A percentile compares a stretch with the other conserved stretches of the same genome.
phyloP scores from a whole-genome alignment of 164 flowering plant genomes.

The Tetrastigma voinierianum region DNA sequence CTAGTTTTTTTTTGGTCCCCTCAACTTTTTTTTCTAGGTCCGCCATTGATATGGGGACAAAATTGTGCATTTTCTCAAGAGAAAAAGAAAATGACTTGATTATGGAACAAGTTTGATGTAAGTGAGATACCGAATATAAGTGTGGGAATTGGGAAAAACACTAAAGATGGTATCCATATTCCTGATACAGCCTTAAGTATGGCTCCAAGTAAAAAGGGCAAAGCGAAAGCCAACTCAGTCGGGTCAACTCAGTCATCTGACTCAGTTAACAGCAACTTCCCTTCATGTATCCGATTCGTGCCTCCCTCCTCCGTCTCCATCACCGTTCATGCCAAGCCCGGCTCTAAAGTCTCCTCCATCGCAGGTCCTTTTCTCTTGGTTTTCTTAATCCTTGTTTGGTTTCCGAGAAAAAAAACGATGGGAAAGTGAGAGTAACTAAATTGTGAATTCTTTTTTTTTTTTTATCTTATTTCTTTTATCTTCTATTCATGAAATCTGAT shows the following conservation, averaged over 20 bases:
- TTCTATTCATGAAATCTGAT: neutral
- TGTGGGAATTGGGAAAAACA: no score
- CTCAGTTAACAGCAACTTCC: slow-evolving; percentile 29
- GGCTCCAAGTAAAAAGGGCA: slow-evolving; percentile 61
- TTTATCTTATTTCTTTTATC: neutral
- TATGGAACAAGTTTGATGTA: neutral
- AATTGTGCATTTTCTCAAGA: no score
- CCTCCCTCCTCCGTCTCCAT: slow-evolving; percentile 83
- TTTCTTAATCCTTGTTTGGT: neutral
- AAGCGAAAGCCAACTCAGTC: slow-evolving; percentile 27
- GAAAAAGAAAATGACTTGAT: no score
- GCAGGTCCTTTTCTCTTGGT: slow-evolving; percentile 47
- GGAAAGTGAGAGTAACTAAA: no score
- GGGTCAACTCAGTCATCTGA: slow-evolving; percentile 14
- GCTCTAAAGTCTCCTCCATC: slow-evolving; percentile 76
- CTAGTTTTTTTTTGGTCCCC: no score
- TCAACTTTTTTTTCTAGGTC: no score
- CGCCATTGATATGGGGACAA: no score
- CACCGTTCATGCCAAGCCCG: slow-evolving; percentile 95
- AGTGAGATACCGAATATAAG: neutral
- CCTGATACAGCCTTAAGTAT: slow-evolving; percentile 7
- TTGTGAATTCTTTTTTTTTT: no score
- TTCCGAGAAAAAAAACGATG: no score
- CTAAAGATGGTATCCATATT: no score
- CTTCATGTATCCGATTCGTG: slow-evolving; percentile 61